These are phyloP conservation scores for Collybia mongolica DNA, from an alignment of 768 basidiomycete genomes.

Conservation along the genomic window DNA sequence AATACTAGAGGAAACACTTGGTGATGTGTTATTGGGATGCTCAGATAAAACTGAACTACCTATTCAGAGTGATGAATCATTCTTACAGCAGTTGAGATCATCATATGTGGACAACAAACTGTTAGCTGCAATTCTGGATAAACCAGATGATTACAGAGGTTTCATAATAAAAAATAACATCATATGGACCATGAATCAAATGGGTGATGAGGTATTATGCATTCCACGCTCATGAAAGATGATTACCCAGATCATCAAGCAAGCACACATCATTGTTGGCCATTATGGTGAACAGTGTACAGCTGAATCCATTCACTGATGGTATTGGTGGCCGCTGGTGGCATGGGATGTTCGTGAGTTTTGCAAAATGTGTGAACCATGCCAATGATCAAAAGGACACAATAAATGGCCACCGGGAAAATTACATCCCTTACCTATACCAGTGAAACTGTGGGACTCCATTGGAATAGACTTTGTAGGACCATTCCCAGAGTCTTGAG, in stretches of 20 bases:
- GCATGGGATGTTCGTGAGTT: conserved; percentile 1
- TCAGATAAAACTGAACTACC: no score
- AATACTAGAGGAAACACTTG: no score
- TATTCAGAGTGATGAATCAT: neutral
- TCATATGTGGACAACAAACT: neutral
- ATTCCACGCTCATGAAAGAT: conserved; percentile 13
- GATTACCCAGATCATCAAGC: conserved; percentile 10
- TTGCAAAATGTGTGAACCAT: neutral
- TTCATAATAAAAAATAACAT: neutral
- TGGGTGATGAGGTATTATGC: conserved; percentile 14
- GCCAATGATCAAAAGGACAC: neutral
- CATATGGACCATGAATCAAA: neutral
- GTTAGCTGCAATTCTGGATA: neutral
- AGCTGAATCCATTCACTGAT: conserved; percentile 23
- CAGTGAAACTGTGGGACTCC: neutral
- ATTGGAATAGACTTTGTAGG: conserved; percentile 2
- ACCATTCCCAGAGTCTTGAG: neutral
- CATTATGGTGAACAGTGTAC: conserved; percentile 29
- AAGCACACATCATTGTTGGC: conserved; percentile 28
- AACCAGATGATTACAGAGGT: neutral
- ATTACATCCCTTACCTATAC: neutral
- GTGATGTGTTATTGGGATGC: no score
- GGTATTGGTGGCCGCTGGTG: conserved; percentile 19
- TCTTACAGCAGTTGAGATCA: neutral
- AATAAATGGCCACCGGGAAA: neutral